Evolutionary conservation across 495 filamentous ascomycete species (phyloP).

Genomic region (Neurospora sp.): DNA sequence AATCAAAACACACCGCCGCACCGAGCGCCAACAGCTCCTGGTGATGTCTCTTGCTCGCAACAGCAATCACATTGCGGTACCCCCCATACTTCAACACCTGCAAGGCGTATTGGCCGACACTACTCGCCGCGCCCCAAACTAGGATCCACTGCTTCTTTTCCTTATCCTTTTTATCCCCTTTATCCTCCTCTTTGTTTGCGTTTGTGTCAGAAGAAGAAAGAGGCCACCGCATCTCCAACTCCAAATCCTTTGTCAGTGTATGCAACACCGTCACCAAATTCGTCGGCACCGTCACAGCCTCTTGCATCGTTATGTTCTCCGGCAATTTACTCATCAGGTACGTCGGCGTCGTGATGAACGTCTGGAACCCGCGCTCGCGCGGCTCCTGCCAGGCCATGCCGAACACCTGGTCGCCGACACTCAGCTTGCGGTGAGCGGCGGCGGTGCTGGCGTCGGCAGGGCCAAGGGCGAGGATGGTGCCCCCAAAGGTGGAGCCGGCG

Average conservation of each 20-base stretch:
- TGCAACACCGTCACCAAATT: constrained; percentile 46
- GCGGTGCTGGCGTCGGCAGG: constrained; percentile 18
- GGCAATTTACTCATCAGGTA: constrained; percentile 31
- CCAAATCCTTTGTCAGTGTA: constrained; percentile 32
- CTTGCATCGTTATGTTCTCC: constrained; percentile 21
- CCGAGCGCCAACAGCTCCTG: constrained; percentile 28
- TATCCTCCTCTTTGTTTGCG: neutral
- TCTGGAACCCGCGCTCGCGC: constrained; percentile 35
- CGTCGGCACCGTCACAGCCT: constrained; percentile 40
- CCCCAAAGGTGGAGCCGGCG: constrained; percentile 30
- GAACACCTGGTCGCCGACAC: constrained; percentile 37
- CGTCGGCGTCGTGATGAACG: constrained; percentile 28
- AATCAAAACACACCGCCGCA: constrained; percentile 38
- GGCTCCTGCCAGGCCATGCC: constrained; percentile 33
- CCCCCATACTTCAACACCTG: constrained; percentile 42
- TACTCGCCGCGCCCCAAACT: constrained; percentile 45
- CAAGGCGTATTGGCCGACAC: constrained; percentile 39
- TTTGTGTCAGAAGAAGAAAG: neutral
- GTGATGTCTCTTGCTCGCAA: constrained; percentile 36
- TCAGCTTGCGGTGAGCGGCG: neutral
- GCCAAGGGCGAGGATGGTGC: constrained; percentile 35
- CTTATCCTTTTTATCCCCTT: constrained; percentile 14
- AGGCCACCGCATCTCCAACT: constrained; percentile 32
- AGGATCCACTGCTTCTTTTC: constrained; percentile 26
- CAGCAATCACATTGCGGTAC: constrained; percentile 37